Conservation (phyloP, 2,329 filamentous ascomycete genomes). For the Pseudocercospora eumusae region DNA sequence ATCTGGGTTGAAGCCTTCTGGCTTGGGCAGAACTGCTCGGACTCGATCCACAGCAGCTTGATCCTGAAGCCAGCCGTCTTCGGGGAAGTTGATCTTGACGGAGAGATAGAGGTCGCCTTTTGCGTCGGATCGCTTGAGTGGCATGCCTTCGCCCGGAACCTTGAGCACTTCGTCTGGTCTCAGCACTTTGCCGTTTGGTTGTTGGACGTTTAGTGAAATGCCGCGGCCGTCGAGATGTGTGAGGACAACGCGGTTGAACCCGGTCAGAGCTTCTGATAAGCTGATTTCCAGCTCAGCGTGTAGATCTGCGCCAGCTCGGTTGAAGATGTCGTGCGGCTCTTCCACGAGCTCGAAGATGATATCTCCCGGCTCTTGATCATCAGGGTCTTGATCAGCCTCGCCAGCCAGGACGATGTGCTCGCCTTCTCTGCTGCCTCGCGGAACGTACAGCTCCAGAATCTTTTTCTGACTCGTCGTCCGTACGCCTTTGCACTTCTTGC, state of each 20-base stretch:
- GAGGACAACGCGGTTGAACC: conserved; percentile 86
- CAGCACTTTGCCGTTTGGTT: conserved; percentile 71
- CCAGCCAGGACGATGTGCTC: conserved; percentile 88
- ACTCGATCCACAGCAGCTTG: conserved; percentile 71
- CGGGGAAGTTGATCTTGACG: conserved; percentile 84
- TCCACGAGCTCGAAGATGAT: conserved; percentile 88
- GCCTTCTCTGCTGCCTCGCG: conserved; percentile 74
- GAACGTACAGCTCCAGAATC: conserved; percentile 93
- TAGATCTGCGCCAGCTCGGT: conserved; percentile 79
- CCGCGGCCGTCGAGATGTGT: conserved; percentile 93
- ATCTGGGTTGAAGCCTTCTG: conserved; percentile 39
- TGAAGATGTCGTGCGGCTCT: conserved; percentile 77
- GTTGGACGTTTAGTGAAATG: conserved; percentile 75
- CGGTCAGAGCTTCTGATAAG: conserved; percentile 78
- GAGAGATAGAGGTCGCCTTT: conserved; percentile 86
- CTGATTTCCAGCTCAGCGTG: conserved; percentile 79
- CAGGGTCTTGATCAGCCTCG: conserved; percentile 89
- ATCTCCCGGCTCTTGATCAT: conserved; percentile 85
- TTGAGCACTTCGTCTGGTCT: conserved; percentile 83
- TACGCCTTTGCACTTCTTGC: conserved; percentile 98
- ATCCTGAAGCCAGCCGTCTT: conserved; percentile 74
- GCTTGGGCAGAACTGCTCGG: conserved; percentile 69
- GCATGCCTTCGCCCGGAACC: conserved; percentile 90
- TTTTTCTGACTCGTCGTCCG: conserved; percentile 86
- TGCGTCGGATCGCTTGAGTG: conserved; percentile 77